Conservation (phyloP, 1,284 basidiomycete genomes). For the Austroboletus novae-zelandiae region DNA sequence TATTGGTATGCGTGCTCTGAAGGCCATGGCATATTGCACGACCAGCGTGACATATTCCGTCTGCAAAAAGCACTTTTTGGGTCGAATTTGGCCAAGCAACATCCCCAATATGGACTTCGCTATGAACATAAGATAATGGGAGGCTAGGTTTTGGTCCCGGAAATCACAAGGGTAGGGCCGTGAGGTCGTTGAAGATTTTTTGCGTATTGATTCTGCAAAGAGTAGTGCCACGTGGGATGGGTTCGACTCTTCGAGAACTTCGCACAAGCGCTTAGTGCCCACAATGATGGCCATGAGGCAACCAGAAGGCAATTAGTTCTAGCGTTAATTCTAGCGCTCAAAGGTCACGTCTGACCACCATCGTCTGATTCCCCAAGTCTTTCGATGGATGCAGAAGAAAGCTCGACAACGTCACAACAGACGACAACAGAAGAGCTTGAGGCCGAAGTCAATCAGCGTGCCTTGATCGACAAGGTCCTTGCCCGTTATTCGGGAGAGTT, state of each 20-base stretch:
- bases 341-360: background rate
- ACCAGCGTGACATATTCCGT: background rate
- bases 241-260: background rate
- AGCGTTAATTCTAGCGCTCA: background rate
- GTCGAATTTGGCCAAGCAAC: no score
- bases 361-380: background rate
- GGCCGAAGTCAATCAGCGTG: constrained; percentile 85
- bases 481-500: constrained; percentile 96
- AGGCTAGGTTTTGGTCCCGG: background rate
- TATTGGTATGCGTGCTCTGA: no score
- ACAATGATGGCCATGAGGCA: background rate
- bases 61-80: background rate
- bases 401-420: background rate
- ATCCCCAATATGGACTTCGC: no score
- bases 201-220: background rate
- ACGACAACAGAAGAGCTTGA: background rate
- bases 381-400: background rate
- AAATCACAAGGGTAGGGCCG: background rate
- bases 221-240: no score
- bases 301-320: no score
- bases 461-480: constrained; percentile 91
- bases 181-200: background rate
- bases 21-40: no score
- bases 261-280: background rate
- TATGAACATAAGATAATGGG: no score